Conservation (phyloP, 163 green algal species). For the Scenedesmus sp. region DNA sequence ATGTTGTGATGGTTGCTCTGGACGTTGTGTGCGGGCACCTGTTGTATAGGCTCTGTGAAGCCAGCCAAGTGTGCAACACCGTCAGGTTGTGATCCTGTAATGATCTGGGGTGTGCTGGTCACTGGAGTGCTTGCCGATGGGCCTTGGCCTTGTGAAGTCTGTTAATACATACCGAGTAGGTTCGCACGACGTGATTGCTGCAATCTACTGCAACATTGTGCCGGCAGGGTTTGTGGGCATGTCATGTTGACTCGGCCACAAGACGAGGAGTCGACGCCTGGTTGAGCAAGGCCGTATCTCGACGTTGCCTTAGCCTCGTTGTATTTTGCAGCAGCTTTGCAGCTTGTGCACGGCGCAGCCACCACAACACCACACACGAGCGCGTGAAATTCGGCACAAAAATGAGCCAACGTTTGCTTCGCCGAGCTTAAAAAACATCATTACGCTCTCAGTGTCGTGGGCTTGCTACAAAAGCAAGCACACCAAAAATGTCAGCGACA, state of each 20-base stretch:
- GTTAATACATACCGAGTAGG: too few relatives aligned
- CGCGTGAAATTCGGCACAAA: background rate
- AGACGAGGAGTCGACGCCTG: background rate
- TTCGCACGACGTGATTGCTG: too few relatives aligned
- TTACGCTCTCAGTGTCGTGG: background rate
- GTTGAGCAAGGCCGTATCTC: background rate
- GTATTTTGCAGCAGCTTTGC: background rate
- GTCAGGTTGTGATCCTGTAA: too few relatives aligned
- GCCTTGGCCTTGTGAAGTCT: too few relatives aligned
- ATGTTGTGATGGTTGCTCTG: too few relatives aligned
- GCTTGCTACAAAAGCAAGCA: background rate
- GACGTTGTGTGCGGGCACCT: too few relatives aligned
- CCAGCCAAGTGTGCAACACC: too few relatives aligned
- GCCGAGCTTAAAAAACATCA: background rate
- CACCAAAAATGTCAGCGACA: conserved; percentile 1
- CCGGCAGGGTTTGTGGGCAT: background rate
- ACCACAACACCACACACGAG: background rate
- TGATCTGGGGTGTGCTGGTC: too few relatives aligned
- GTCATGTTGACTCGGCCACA: conserved; percentile 1
- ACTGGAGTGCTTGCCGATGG: too few relatives aligned
- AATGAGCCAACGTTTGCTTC: background rate
- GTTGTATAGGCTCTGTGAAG: too few relatives aligned
- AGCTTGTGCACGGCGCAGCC: background rate
- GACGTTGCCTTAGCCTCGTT: background rate
- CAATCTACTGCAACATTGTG: background rate